Percentiles rank a stretch among this genome's conserved stretches.
Evolutionary conservation across 305 asterid genomes (phyloP).

Genomic region (Solanum chacoense): DNA sequence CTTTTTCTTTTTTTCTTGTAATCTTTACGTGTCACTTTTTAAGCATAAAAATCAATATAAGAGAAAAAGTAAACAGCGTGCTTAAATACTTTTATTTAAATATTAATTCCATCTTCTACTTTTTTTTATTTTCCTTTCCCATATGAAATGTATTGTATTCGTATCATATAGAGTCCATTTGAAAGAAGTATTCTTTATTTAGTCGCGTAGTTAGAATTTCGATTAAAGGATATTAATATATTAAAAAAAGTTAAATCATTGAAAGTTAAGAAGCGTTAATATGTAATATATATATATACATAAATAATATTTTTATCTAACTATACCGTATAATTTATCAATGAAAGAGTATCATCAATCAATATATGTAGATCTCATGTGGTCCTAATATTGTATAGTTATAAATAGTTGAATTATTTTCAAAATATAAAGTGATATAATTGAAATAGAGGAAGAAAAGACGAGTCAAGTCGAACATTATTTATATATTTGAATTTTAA

Average conservation of each 20-base stretch:
- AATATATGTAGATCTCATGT: not conserved
- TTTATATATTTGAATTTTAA: not conserved
- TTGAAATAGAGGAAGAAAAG: not conserved
- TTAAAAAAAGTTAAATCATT: no score
- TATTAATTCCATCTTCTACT: not conserved
- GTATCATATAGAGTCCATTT: not conserved
- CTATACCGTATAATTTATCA: not conserved
- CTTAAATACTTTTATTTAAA: not conserved
- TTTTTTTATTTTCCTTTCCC: not conserved
- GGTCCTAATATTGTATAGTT: not conserved
- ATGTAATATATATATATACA: not conserved
- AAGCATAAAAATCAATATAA: not conserved
- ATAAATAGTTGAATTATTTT: not conserved
- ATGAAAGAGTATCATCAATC: accelerated
- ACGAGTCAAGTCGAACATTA: not conserved
- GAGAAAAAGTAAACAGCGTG: not conserved
- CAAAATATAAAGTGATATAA: not conserved
- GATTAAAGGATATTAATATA: not conserved
- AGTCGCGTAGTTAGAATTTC: accelerated
- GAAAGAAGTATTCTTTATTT: not conserved
- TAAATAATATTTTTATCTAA: not conserved
- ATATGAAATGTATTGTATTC: not conserved
- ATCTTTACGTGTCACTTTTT: conserved; percentile 22
- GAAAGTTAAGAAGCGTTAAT: no score
- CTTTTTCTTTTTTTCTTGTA: not conserved